Conservation (phyloP, 805 yeast species). For the Kurtzmaniella fragi region DNA sequence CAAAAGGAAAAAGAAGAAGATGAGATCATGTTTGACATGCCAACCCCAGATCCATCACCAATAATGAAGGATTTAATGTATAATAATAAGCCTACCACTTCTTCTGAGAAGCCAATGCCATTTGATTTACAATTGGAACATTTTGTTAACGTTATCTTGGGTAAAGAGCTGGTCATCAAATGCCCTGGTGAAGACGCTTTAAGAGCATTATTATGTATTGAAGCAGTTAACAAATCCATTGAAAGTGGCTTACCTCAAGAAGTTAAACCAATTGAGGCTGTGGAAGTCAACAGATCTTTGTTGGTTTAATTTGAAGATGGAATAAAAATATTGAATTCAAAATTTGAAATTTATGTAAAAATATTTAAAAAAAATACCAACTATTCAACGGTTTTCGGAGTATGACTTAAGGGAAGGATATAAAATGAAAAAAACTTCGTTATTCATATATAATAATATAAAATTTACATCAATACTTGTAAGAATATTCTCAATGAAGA, state of each 20-base stretch:
- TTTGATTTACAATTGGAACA: constrained; percentile 37
- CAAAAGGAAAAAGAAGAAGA: constrained; percentile 4
- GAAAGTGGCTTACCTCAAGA: constrained; percentile 25
- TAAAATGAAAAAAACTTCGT: too few relatives aligned
- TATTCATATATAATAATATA: too few relatives aligned
- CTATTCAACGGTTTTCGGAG: too few relatives aligned
- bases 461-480: too few relatives aligned
- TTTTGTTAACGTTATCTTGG: constrained; percentile 29
- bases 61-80: constrained; percentile 14
- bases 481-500: too few relatives aligned
- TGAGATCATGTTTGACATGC: constrained; percentile 9
- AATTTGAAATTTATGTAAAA: too few relatives aligned
- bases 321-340: too few relatives aligned
- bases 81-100: constrained; percentile 1
- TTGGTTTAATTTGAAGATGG: constrained; percentile 5
- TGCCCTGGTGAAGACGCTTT: constrained; percentile 32
- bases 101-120: constrained; percentile 18
- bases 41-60: constrained; percentile 30
- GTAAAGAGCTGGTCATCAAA: constrained; percentile 19
- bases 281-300: constrained; percentile 14
- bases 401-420: too few relatives aligned
- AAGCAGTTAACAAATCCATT: constrained; percentile 28
- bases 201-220: constrained; percentile 28
- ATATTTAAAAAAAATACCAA: too few relatives aligned
- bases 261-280: constrained; percentile 20